Evolutionary conservation across 75 land plant genomes (phyloP).

Genomic region (Pseudotsuga menziesii): DNA sequence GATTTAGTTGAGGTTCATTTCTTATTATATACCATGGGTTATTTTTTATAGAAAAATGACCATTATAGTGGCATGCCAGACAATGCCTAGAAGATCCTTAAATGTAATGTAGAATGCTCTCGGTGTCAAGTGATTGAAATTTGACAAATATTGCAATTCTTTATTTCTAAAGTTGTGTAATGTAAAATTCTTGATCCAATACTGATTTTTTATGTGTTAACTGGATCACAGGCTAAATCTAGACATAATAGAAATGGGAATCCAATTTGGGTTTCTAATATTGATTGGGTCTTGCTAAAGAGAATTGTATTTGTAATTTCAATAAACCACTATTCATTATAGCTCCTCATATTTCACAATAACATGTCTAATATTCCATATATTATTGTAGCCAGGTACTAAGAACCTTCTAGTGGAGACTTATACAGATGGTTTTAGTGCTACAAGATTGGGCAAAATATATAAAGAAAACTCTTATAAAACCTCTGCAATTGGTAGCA

Average conservation of each 20-base stretch:
- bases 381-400: no score
- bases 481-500: no score
- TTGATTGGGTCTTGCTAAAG: constrained; percentile 20
- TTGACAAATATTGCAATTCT: no score
- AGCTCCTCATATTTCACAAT: no score
- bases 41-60: constrained; percentile 55
- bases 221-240: constrained; percentile 52
- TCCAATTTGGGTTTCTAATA: constrained; percentile 89
- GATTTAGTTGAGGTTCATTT: no score
- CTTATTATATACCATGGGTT: constrained; percentile 5
- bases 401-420: no score
- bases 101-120: constrained; percentile 72
- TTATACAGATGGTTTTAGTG: no score
- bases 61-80: constrained; percentile 81
- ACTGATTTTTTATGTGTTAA: neutral
- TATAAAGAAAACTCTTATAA: no score
- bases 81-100: constrained; percentile 75
- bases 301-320: no score
- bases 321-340: no score
- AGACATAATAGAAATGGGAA: constrained; percentile 64
- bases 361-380: no score
- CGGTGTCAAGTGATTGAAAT: constrained; percentile 52
- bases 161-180: neutral
- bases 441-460: no score
- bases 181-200: neutral